Base-by-base conservation (phyloP, 805 yeast species). In the Monosporozyma servazzii region DNA sequence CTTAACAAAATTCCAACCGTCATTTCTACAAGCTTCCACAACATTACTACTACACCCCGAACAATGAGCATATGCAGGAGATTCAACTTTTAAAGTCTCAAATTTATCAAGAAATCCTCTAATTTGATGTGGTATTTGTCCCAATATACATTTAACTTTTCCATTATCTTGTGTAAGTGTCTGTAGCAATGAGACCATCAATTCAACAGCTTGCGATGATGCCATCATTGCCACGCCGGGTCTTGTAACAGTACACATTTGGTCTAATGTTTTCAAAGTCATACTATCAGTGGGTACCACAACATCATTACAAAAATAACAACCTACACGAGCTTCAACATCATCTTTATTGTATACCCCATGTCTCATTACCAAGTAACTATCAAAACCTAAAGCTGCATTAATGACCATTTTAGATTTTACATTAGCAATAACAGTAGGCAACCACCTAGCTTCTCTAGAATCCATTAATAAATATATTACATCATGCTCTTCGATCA, bases 161-260 rank as follows among this genome's bases (percentile, higher is more conserved):
- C 2, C 5, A 58, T 55, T 1, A 62, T 52, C 13, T 36, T 13
- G 6, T 47, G 47, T 0, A 80, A 80, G 6, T 57, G 83, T 84
- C 64, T 91, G 97, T 40, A 88, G 59, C 0, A 87, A 54, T 1
- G 93, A 79, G 0, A 86, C 86, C 54, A 88, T 62, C 5, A 93
- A 68, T 64, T 93, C 99, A 0, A 87, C 95, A 0, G 95, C 95
- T 37, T 83, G 70, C 0, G 96, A 80, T 0, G 96, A 79, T 0
- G 98, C 97, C 68, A 88, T 71, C 59, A 86, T 71, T 0, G 99
- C 96, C 1, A 86, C 90, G 0, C 99, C 99, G 0, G 99, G 98
- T 41, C 99, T 74, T 0, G 99, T 93, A 1, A 93, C 99, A 0
- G 99, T 93, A 63, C 99, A 93, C 97, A 93, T 93, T 67, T 93